These are phyloP conservation scores for Zygotorulaspora danielsina DNA, from an alignment of 805 yeast genomes.

Conservation along the genomic window DNA sequence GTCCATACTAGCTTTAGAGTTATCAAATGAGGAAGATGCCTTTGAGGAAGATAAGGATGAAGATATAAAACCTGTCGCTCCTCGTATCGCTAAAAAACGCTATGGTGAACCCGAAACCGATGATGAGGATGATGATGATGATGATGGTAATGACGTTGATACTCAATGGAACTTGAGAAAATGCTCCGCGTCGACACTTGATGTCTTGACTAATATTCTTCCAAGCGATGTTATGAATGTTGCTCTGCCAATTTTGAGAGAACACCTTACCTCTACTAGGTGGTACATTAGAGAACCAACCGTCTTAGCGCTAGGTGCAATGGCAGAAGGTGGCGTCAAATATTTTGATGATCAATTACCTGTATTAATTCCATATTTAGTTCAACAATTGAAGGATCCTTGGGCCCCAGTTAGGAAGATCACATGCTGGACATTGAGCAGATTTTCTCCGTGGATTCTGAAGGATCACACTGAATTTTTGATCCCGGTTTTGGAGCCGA, in stretches of 20 bases:
- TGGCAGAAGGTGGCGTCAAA: conserved; percentile 82
- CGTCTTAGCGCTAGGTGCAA: conserved; percentile 91
- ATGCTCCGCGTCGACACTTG: conserved; percentile 92
- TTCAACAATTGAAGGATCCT: conserved; percentile 67
- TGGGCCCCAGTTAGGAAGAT: conserved; percentile 89
- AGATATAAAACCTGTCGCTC: conserved; percentile 80
- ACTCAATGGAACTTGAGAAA: conserved; percentile 89
- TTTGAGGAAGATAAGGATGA: conserved; percentile 76
- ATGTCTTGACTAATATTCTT: conserved; percentile 62
- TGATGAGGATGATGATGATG: conserved; percentile 69
- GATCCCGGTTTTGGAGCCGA: conserved; percentile 70
- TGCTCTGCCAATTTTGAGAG: conserved; percentile 71
- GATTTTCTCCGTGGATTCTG: conserved; percentile 81
- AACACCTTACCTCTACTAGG: conserved; percentile 58
- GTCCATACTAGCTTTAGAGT: conserved; percentile 64
- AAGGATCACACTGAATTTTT: conserved; percentile 66
- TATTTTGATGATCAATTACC: conserved; percentile 70
- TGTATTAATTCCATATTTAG: conserved; percentile 75
- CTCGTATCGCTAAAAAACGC: conserved; percentile 52
- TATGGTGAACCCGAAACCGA: conserved; percentile 50
- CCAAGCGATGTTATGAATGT: conserved; percentile 64
- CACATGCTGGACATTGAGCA: conserved; percentile 90
- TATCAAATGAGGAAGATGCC: conserved; percentile 62
- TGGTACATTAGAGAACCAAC: conserved; percentile 95
- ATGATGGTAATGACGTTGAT: conserved; percentile 60